Percentiles rank a stretch among this genome's conserved stretches.
These are phyloP conservation scores for Penium margaritaceum DNA, from an alignment of 139 green algal genomes.

Conservation along the genomic window DNA sequence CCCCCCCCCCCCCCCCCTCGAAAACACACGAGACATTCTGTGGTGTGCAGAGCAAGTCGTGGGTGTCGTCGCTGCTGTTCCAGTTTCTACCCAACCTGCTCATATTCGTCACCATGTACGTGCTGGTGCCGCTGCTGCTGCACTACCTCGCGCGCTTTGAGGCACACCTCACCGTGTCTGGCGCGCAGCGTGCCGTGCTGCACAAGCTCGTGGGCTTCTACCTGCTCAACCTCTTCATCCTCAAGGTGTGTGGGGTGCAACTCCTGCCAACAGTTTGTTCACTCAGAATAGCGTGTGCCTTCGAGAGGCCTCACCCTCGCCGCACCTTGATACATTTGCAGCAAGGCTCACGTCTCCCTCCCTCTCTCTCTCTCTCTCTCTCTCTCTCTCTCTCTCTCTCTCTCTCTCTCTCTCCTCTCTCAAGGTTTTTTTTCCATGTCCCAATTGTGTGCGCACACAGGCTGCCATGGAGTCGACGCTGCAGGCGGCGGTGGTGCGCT, in stretches of 20 bases:
- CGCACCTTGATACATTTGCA: not conserved
- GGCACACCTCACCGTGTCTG: conserved; percentile 31
- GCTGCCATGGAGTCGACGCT: conserved; percentile 26
- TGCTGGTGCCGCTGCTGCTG: conserved; percentile 18
- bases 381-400: not conserved
- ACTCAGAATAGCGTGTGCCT: not conserved
- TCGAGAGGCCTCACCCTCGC: not conserved
- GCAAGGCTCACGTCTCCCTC: not conserved
- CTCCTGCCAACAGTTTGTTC: not conserved
- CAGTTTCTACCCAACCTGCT: conserved; percentile 41
- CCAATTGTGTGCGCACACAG: not conserved
- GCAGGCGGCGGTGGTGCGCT: conserved; percentile 4
- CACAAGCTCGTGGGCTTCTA: conserved; percentile 41
- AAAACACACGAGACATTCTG: no score
- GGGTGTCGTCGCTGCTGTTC: conserved; percentile 29
- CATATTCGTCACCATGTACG: conserved; percentile 40
- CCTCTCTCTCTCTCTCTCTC: not conserved
- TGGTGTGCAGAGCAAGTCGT: conserved; percentile 14
- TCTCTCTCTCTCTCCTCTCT: not conserved
- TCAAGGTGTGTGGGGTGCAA: conserved; percentile 11
- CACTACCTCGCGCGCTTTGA: conserved; percentile 5
- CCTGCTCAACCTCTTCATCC: conserved; percentile 40
- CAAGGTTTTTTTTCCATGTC: not conserved
- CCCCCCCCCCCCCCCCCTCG: no score
- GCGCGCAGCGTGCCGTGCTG: conserved; percentile 21